A percentile compares a stretch with the other conserved stretches of the same genome.
Evolutionary conservation across 2,329 filamentous ascomycete genomes (phyloP).

Genomic region (Botrytis fragariae): DNA sequence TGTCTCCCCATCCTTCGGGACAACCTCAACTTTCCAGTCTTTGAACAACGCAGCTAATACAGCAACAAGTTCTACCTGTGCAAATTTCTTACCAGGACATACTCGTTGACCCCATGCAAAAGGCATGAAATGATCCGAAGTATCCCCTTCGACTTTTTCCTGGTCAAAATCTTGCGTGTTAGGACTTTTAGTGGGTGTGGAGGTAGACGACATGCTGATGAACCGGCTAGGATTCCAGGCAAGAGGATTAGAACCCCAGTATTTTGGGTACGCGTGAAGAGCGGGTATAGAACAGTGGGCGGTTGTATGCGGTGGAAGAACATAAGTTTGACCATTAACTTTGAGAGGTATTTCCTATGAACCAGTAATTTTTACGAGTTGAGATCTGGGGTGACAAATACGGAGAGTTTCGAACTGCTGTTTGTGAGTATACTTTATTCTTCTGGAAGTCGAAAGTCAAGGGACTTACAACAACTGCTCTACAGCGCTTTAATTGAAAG

Average conservation of each 20-base stretch:
- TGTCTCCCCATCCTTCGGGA: not conserved
- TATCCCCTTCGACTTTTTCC: not conserved
- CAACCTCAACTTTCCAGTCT: not conserved
- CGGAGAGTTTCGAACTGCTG: not conserved
- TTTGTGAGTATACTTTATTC: not conserved
- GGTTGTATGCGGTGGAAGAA: not conserved
- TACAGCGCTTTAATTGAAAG: not conserved
- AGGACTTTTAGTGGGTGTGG: not conserved
- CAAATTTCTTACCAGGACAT: not conserved
- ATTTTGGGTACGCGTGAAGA: not conserved
- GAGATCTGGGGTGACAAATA: constrained; percentile 6
- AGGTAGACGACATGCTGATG: not conserved
- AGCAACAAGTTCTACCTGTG: constrained; percentile 6
- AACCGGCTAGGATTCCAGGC: not conserved
- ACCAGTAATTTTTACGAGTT: constrained; percentile 1
- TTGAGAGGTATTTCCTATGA: not conserved
- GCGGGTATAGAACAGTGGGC: constrained; percentile 5
- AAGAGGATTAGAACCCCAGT: not conserved
- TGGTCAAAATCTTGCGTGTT: not conserved
- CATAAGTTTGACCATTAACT: not conserved
- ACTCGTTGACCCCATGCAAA: constrained; percentile 15
- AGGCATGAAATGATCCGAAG: not conserved
- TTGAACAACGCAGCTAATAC: not conserved
- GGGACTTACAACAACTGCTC: not conserved
- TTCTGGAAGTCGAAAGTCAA: not conserved